A percentile compares a stretch with the other conserved stretches of the same genome.
Conservation (phyloP, 2,329 filamentous ascomycete genomes). For the Zalaria sp. region DNA sequence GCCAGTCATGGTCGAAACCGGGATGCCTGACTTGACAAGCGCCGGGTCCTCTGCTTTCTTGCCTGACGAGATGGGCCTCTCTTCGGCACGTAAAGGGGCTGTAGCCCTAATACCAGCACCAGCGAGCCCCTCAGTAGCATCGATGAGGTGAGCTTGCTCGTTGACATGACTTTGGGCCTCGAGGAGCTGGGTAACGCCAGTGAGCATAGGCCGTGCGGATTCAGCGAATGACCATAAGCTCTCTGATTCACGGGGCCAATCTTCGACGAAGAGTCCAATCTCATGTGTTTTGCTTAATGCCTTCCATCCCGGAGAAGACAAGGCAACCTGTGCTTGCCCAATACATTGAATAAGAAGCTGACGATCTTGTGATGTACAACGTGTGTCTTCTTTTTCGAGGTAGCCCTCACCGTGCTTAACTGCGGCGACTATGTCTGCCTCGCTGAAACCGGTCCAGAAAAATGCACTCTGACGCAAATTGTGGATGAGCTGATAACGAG, state of each 20-base stretch:
- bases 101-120: conserved; percentile 16
- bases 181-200: conserved; percentile 43
- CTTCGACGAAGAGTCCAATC: conserved; percentile 56
- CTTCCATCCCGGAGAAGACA: conserved; percentile 48
- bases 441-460: conserved; percentile 66
- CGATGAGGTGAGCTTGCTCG: conserved; percentile 10
- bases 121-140: conserved; percentile 17
- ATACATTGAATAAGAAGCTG: conserved; percentile 50
- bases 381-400: conserved; percentile 44
- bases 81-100: conserved; percentile 7
- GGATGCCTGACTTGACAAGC: conserved; percentile 23
- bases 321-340: conserved; percentile 44
- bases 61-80: conserved; percentile 5
- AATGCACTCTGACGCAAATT: conserved; percentile 78
- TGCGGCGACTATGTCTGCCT: conserved; percentile 46
- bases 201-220: conserved; percentile 34
- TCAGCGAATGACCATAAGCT: conserved; percentile 51
- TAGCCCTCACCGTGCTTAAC: conserved; percentile 56
- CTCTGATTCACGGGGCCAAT: conserved; percentile 49
- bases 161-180: conserved; percentile 43
- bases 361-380: conserved; percentile 47
- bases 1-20: conserved; percentile 23
- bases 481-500: conserved; percentile 52
- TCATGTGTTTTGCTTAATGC: conserved; percentile 60
- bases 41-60: conserved; percentile 13